Evolutionary conservation across 2,329 filamentous ascomycete genomes (phyloP).

Genomic region (Diplodia intermedia): DNA sequence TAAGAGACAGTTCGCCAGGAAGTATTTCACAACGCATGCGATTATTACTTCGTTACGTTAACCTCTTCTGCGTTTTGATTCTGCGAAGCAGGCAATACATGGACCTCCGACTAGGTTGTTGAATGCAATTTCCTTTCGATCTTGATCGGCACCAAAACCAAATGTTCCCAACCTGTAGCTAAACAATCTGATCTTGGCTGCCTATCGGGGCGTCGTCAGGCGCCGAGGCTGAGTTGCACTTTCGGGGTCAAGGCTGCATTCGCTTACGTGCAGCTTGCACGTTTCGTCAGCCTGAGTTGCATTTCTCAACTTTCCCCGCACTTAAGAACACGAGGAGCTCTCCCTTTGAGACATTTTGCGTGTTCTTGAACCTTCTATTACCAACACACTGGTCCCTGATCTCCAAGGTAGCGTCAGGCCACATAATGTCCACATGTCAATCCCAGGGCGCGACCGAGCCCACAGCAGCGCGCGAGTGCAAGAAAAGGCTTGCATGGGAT

Average conservation of each 20-base stretch:
- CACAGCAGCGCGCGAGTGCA: not conserved
- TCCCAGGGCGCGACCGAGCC: not conserved
- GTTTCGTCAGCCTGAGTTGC: not conserved
- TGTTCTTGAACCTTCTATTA: not conserved
- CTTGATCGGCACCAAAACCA: too few relatives aligned
- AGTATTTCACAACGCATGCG: too few relatives aligned
- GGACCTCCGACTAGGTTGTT: too few relatives aligned
- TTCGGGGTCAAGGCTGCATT: constrained; percentile 1
- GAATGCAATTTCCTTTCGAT: too few relatives aligned
- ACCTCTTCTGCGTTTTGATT: too few relatives aligned
- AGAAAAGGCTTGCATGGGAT: not conserved
- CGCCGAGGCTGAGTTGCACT: constrained; percentile 9
- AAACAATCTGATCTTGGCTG: not conserved
- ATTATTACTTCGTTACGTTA: too few relatives aligned
- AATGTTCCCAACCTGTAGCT: not conserved
- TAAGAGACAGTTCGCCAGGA: too few relatives aligned
- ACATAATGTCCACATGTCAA: not conserved
- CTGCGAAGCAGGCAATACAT: too few relatives aligned
- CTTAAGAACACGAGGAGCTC: not conserved
- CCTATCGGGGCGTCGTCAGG: not conserved
- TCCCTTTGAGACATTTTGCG: not conserved
- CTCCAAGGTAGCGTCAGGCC: not conserved
- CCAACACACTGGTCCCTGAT: not conserved
- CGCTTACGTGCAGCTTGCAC: not conserved
- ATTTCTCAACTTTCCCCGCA: not conserved